A percentile compares a stretch with the other conserved stretches of the same genome.
These are phyloP conservation scores for Acanthamoeba quina DNA, from an alignment of 208 protist genomes.

Conservation along the genomic window DNA sequence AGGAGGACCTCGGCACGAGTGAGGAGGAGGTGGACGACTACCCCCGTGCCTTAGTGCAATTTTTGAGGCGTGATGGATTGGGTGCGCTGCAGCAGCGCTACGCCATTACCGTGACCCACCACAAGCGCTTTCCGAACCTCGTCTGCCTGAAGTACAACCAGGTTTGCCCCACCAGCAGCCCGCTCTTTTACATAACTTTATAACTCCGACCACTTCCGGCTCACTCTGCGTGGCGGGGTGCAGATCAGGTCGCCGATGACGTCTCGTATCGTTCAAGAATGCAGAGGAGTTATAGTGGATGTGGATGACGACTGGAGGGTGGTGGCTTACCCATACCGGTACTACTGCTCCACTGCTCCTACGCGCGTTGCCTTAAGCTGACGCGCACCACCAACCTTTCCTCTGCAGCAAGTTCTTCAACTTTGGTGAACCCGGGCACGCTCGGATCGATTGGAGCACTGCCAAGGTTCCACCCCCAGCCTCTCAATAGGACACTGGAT, in stretches of 20 bases:
- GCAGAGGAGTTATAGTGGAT: neutral
- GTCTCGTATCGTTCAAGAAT: slow-evolving; percentile 1
- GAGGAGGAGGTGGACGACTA: neutral
- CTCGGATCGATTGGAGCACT: slow-evolving; percentile 28
- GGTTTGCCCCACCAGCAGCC: neutral
- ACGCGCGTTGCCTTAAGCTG: neutral
- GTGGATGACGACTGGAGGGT: slow-evolving; percentile 25
- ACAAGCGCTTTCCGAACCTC: slow-evolving; percentile 5
- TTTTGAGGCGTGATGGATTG: neutral
- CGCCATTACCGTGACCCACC: neutral
- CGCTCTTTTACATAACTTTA: neutral
- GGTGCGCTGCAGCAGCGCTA: slow-evolving; percentile 1
- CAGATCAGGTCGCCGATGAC: neutral
- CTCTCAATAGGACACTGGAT: neutral
- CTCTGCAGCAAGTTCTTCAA: slow-evolving; percentile 46
- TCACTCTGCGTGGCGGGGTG: no score
- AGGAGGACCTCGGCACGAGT: neutral
- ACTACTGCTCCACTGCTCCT: neutral
- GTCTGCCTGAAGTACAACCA: slow-evolving; percentile 48
- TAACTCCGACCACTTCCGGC: neutral
- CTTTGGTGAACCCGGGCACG: neutral
- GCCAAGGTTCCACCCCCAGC: neutral
- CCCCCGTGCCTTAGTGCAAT: neutral
- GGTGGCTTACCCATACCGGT: slow-evolving; percentile 34
- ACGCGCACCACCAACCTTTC: neutral